phyloP scores from a whole-genome alignment of 2,329 filamentous ascomycete species.

The Claviceps lovelessii region DNA sequence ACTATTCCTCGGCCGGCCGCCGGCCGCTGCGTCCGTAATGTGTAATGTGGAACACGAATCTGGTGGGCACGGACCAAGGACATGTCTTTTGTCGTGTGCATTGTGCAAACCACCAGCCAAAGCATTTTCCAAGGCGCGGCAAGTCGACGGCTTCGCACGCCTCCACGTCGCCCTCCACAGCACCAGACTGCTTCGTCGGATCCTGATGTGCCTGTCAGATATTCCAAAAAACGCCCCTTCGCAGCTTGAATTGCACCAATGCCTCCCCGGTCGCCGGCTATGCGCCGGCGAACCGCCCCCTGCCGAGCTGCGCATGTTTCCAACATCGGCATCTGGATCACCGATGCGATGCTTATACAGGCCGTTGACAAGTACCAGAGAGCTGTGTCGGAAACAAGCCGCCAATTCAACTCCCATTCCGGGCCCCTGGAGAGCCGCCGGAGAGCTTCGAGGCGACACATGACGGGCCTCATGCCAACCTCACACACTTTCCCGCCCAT shows the following conservation, averaged over 20 bases:
- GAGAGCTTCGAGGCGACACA: constrained; percentile 37
- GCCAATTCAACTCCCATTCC: constrained; percentile 28
- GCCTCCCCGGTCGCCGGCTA: constrained; percentile 16
- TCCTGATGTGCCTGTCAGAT: neutral
- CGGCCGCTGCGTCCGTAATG: neutral
- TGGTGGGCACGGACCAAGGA: neutral
- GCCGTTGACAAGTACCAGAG: constrained; percentile 19
- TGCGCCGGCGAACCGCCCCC: constrained; percentile 13
- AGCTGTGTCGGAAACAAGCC: constrained; percentile 8
- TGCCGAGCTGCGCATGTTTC: constrained; percentile 7
- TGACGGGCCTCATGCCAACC: constrained; percentile 34
- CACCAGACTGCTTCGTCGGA: neutral
- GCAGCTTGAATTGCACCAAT: constrained; percentile 11
- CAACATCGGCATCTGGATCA: constrained; percentile 17
- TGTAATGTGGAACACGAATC: neutral
- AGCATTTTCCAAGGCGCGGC: neutral
- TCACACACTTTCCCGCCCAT: constrained; percentile 22
- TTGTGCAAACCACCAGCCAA: neutral
- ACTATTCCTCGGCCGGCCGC: neutral
- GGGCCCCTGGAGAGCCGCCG: constrained; percentile 42
- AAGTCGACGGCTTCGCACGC: neutral
- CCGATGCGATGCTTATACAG: constrained; percentile 18
- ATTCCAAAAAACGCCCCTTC: no score
- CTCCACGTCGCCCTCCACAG: neutral
- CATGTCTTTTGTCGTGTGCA: neutral